These are phyloP conservation scores for Cytidiella melzeri DNA, from an alignment of 768 basidiomycete species.

Conservation along the genomic window DNA sequence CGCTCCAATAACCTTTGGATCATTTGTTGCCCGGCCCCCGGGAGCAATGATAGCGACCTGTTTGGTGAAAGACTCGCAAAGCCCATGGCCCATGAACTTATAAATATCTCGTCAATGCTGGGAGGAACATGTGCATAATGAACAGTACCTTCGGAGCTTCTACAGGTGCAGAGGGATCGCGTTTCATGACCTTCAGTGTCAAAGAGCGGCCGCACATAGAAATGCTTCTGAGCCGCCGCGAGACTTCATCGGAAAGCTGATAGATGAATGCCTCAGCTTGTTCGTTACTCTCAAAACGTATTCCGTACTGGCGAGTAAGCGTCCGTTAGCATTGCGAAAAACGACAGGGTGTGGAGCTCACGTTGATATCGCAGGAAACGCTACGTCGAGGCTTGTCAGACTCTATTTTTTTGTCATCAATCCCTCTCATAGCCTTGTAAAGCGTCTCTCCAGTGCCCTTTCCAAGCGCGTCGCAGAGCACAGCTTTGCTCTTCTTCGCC, in stretches of 20 bases:
- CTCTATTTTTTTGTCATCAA: constrained; percentile 76
- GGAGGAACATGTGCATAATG: background rate
- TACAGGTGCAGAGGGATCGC: constrained; percentile 78
- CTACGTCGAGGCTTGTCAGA: constrained; percentile 84
- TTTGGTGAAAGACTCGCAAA: constrained; percentile 77
- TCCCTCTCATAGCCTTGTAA: constrained; percentile 76
- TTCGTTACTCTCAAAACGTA: constrained; percentile 79
- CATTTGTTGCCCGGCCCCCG: constrained; percentile 66
- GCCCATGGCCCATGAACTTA: constrained; percentile 89
- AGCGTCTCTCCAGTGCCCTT: constrained; percentile 78
- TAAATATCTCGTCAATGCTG: constrained; percentile 1
- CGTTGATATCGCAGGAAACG: constrained; percentile 93
- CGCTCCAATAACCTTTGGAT: constrained; percentile 63
- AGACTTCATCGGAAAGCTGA: constrained; percentile 74
- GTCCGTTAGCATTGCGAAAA: background rate
- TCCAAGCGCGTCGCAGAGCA: constrained; percentile 70
- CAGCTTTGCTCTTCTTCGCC: constrained; percentile 51
- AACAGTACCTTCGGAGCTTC: constrained; percentile 79
- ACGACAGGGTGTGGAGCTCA: constrained; percentile 34
- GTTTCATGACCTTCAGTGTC: constrained; percentile 84
- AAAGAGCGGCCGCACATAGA: constrained; percentile 68
- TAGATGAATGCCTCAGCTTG: constrained; percentile 77
- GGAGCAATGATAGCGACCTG: constrained; percentile 54
- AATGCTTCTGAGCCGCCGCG: constrained; percentile 60
- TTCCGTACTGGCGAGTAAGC: constrained; percentile 66